Evolutionary conservation across 306 rosid species (phyloP).

Genomic region (Gleditsia sinensis): DNA sequence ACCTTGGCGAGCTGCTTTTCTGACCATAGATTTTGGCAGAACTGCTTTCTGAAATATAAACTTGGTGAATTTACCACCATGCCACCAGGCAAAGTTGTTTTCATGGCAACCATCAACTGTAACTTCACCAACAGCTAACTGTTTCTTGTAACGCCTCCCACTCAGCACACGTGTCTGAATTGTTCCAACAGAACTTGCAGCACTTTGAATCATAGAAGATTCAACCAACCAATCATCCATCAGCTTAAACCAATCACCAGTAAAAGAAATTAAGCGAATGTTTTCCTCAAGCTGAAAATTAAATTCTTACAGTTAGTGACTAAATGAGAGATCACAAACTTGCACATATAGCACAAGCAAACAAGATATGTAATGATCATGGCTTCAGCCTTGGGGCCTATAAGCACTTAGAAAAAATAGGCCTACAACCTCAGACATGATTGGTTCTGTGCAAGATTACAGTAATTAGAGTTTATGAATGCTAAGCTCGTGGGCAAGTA

Average conservation of each 20-base stretch:
- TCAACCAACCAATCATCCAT: constrained; percentile 80
- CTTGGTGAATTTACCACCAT: constrained; percentile 71
- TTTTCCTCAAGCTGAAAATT: constrained; percentile 86
- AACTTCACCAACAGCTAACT: constrained; percentile 59
- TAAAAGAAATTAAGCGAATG: constrained; percentile 64
- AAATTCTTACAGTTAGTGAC: constrained; percentile 28
- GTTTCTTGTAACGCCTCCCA: constrained; percentile 76
- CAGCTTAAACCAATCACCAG: constrained; percentile 82
- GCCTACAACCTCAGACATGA: too few species aligned
- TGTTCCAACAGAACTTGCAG: constrained; percentile 56
- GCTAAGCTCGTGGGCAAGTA: too few species aligned
- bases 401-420: too few species aligned
- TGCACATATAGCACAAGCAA: constrained; percentile 20
- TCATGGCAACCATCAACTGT: constrained; percentile 48
- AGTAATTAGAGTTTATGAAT: too few species aligned
- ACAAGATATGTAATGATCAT: constrained; percentile 27
- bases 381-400: too few species aligned
- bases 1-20: constrained; percentile 91
- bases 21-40: constrained; percentile 59
- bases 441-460: too few species aligned
- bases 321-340: constrained; percentile 27
- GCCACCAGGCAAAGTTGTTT: constrained; percentile 73
- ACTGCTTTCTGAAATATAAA: constrained; percentile 76
- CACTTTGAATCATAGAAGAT: constrained; percentile 59
- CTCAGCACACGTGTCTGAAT: constrained; percentile 68